A percentile compares a stretch with the other conserved stretches of the same genome.
Conservation (phyloP, 345 rosid genomes). For the Zanthoxylum bungeanum region DNA sequence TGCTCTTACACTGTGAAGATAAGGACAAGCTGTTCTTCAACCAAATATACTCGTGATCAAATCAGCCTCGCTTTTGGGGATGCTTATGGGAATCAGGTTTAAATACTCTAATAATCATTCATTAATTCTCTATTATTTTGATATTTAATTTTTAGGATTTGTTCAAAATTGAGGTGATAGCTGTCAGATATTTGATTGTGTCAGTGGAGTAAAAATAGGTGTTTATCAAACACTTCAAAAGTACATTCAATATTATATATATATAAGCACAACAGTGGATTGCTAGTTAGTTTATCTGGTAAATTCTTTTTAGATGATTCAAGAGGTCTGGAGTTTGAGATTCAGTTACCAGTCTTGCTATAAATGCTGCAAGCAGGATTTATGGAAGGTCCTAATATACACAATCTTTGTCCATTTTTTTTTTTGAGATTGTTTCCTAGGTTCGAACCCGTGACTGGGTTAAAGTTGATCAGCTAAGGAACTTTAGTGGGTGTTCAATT, state of each 20-base stretch:
- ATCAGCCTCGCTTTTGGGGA: slow-evolving; percentile 73
- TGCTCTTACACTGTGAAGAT: slow-evolving; percentile 60
- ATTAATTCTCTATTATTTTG: background rate
- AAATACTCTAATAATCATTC: background rate
- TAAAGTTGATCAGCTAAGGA: background rate
- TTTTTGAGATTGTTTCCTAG: no score
- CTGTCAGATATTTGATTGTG: background rate
- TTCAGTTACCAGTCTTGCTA: background rate
- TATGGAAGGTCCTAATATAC: no score
- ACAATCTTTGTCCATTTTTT: no score
- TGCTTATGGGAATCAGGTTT: slow-evolving; percentile 71
- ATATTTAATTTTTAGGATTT: background rate
- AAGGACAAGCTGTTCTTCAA: slow-evolving; percentile 64
- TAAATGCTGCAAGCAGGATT: no score
- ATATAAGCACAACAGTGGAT: background rate
- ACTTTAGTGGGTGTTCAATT: background rate
- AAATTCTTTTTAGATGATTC: no score
- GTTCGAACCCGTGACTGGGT: no score
- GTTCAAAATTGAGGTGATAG: accelerated
- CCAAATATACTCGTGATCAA: slow-evolving; percentile 58
- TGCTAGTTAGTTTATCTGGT: background rate
- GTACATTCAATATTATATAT: no score
- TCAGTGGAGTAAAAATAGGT: background rate
- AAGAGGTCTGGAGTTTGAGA: background rate
- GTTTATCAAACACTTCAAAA: no score